Evolutionary conservation across 371 early-diverging fungal genomes (phyloP).

Genomic region (Mortierella sp.): DNA sequence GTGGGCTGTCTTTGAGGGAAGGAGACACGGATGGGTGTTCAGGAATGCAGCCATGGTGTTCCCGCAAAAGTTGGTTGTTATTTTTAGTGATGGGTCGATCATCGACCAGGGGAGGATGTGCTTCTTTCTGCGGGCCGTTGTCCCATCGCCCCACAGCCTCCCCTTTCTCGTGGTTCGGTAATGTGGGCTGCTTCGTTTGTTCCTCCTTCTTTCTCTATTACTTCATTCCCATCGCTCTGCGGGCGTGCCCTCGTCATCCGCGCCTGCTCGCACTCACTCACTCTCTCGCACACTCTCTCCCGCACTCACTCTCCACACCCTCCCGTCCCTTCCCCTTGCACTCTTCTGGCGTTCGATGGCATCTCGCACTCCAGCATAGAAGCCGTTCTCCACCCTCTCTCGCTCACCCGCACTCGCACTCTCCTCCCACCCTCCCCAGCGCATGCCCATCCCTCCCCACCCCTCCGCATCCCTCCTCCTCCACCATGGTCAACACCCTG

Average conservation of each 20-base stretch:
- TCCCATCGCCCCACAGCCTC: too few relatives aligned
- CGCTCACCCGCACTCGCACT: not conserved
- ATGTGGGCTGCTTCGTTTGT: too few relatives aligned
- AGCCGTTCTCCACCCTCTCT: constrained; percentile 5
- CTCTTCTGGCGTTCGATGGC: not conserved
- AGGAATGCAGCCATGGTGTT: too few relatives aligned
- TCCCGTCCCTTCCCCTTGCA: not conserved
- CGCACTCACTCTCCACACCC: constrained; percentile 10
- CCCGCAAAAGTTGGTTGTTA: too few relatives aligned
- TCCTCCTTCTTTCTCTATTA: constrained; percentile 7
- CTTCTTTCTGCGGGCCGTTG: too few relatives aligned
- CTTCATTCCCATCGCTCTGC: not conserved
- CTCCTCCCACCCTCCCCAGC: not conserved
- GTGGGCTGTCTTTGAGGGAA: too few relatives aligned
- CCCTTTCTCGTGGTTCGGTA: too few relatives aligned
- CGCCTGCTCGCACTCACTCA: not conserved
- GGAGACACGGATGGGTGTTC: too few relatives aligned
- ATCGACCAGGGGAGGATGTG: too few relatives aligned
- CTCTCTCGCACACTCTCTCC: constrained; percentile 6
- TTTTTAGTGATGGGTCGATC: too few relatives aligned
- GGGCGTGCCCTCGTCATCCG: too few relatives aligned
- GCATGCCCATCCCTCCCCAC: not conserved
- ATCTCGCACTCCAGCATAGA: too few relatives aligned
- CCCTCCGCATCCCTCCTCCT: not conserved
- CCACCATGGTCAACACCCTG: constrained; percentile 37